Conservation (phyloP, 495 filamentous ascomycete species). For the Lepraria neglecta region DNA sequence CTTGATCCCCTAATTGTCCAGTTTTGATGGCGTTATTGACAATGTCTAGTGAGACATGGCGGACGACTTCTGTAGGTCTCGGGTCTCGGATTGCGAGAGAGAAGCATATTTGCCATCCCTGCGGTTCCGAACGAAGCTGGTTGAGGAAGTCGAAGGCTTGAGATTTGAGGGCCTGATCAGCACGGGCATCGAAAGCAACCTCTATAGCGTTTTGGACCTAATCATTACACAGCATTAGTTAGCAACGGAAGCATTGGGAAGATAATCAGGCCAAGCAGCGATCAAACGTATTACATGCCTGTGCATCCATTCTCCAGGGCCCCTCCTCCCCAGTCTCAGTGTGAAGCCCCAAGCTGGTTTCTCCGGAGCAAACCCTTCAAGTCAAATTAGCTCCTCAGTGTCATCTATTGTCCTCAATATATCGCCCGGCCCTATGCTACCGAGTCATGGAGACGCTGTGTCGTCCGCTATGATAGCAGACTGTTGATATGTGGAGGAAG, state of each 20-base stretch:
- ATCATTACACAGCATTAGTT: background rate
- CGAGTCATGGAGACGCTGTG: constrained; percentile 19
- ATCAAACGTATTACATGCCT: constrained; percentile 13
- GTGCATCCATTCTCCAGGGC: constrained; percentile 14
- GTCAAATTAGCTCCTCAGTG: background rate
- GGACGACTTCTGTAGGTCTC: constrained; percentile 72
- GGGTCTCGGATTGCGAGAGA: constrained; percentile 76
- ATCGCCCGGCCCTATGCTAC: constrained; percentile 16
- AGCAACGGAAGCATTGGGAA: background rate
- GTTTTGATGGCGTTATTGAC: constrained; percentile 82
- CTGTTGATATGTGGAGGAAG: background rate
- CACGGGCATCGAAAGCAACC: constrained; percentile 73
- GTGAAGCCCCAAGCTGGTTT: background rate
- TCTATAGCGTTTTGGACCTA: constrained; percentile 90
- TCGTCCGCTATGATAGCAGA: constrained; percentile 17
- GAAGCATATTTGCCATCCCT: constrained; percentile 82
- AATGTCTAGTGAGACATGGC: constrained; percentile 81
- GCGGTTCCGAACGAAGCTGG: constrained; percentile 67
- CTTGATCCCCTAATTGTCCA: constrained; percentile 60
- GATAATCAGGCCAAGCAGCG: background rate
- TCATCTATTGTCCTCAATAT: background rate
- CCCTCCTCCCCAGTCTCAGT: background rate
- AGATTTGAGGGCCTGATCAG: constrained; percentile 64
- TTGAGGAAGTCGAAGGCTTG: constrained; percentile 87
- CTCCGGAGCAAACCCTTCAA: background rate